Percentiles rank a stretch among this genome's conserved stretches.
Evolutionary conservation across 352 stramenopile species (phyloP).

Genomic region (Saprolegnia parasitica): DNA sequence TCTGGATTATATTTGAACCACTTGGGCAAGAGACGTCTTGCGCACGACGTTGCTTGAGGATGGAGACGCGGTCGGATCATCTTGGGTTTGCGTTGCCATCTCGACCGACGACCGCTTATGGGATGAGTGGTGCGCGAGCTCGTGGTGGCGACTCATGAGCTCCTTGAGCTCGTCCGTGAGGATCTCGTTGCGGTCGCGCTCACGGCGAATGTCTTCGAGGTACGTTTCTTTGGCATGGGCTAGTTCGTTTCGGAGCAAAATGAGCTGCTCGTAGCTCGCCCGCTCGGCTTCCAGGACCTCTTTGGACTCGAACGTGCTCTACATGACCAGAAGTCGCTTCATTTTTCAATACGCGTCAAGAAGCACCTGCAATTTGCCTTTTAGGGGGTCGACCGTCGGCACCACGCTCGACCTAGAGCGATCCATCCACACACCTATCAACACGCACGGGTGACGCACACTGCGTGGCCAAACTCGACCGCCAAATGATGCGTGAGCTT

Average conservation of each 20-base stretch:
- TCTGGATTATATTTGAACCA: too few relatives aligned
- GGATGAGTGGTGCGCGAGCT: neutral
- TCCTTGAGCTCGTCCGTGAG: slow-evolving; percentile 26
- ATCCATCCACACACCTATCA: neutral
- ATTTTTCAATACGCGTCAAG: neutral
- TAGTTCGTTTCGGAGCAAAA: slow-evolving; percentile 22
- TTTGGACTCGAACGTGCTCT: slow-evolving; percentile 5
- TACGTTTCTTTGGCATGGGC: slow-evolving; percentile 21
- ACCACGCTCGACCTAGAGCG: slow-evolving; percentile 1
- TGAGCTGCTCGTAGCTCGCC: slow-evolving; percentile 24
- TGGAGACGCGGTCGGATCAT: neutral
- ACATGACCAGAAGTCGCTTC: neutral
- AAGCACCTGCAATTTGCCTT: neutral
- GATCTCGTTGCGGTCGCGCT: slow-evolving; percentile 18
- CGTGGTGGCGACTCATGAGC: slow-evolving; percentile 1
- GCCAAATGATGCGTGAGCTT: slow-evolving; percentile 8
- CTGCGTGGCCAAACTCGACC: slow-evolving; percentile 8
- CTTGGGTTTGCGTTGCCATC: slow-evolving; percentile 10
- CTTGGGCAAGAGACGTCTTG: neutral
- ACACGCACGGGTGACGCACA: neutral
- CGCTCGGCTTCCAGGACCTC: slow-evolving; percentile 19
- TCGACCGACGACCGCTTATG: neutral
- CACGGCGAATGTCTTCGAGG: slow-evolving; percentile 16
- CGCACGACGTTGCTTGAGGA: neutral
- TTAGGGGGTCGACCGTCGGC: neutral